Evolutionary conservation across 495 filamentous ascomycete genomes (phyloP), one percentile per base, ranked within the genome.

Genomic region (Xylaria acuta): DNA sequence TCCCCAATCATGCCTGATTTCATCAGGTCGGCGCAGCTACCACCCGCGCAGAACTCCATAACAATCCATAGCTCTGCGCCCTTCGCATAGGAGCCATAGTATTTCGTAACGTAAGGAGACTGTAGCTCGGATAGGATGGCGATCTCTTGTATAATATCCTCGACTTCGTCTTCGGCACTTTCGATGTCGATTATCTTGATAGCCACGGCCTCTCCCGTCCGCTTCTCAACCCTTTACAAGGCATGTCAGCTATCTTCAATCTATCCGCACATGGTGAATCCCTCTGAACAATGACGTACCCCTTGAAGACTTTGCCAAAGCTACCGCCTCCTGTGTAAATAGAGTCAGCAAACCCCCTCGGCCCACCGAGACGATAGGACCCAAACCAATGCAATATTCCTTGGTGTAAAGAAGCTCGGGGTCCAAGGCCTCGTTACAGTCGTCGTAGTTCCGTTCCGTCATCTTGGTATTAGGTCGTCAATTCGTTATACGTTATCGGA

Each of bases 151-250:
- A 98, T 97, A 77, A 99, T 98, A 81, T 99, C 96, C 80, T 97
- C 94, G 60, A 99, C 96, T 80, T 99, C 96, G 77, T 99, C 96
- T 82, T 98, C 96, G 77, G 94, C 96, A 80, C 94, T 96, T 81
- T 99, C 96, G 73, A 99, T 94, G 76, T 99, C 96, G 79, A 99
- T 98, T 73, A 97, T 87, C 79, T 98, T 99, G 83, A 97, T 97
- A 27, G 94, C 95, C 16, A 97, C 94, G 16, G 93, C 89, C 79
- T 94, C 90, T 58, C 94, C 94, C 16, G 91, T 95, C 3, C 91
- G 88, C 76, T 91, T 93, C 81, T 97, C 93, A 62, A 97, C 91
- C 32, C 93, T 97, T 40, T 65, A 0, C 25, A 0, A 34, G 53
- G 1, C n/a, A 70, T 60, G 74, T 85, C 64, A 87, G 80, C 75